Percentiles rank a stretch among this genome's conserved stretches.
phyloP scores from a whole-genome alignment of 2,329 filamentous ascomycete species.

The Penicillium sp. region DNA sequence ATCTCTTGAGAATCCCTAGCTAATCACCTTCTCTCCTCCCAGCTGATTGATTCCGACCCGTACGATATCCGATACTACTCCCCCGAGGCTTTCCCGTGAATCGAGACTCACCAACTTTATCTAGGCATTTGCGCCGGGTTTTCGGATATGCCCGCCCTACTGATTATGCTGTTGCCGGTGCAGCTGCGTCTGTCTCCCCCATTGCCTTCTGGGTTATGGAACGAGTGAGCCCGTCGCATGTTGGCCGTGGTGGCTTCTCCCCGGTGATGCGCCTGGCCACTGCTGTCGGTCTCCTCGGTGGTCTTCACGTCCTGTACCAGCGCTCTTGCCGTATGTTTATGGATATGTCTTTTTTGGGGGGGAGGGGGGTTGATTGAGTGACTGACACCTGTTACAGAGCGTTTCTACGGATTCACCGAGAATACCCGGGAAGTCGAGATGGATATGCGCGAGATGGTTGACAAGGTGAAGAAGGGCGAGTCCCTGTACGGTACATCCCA shows the following conservation, averaged over 20 bases:
- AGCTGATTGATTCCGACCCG: constrained; percentile 99
- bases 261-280: constrained; percentile 80
- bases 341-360: background rate
- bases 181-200: constrained; percentile 74
- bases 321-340: constrained; percentile 76
- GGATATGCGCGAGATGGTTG: constrained; percentile 98
- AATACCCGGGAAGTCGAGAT: constrained; percentile 90
- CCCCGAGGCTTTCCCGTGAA: constrained; percentile 24
- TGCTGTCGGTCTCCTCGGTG: constrained; percentile 74
- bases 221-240: constrained; percentile 81
- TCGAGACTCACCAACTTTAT: constrained; percentile 40
- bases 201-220: constrained; percentile 79
- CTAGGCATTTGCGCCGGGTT: constrained; percentile 88
- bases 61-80: constrained; percentile 59
- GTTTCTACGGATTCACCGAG: constrained; percentile 94
- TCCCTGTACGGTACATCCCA: constrained; percentile 82
- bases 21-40: constrained; percentile 29
- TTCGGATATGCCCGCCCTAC: constrained; percentile 82
- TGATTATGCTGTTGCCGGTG: constrained; percentile 77
- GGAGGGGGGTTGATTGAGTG: background rate
- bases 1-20: constrained; percentile 19
- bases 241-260: constrained; percentile 80
- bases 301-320: constrained; percentile 85
- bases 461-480: constrained; percentile 90
- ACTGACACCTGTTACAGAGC: constrained; percentile 62